These are phyloP conservation scores for Posidonia australis DNA, from an alignment of 106 monocot genomes.

Conservation along the genomic window DNA sequence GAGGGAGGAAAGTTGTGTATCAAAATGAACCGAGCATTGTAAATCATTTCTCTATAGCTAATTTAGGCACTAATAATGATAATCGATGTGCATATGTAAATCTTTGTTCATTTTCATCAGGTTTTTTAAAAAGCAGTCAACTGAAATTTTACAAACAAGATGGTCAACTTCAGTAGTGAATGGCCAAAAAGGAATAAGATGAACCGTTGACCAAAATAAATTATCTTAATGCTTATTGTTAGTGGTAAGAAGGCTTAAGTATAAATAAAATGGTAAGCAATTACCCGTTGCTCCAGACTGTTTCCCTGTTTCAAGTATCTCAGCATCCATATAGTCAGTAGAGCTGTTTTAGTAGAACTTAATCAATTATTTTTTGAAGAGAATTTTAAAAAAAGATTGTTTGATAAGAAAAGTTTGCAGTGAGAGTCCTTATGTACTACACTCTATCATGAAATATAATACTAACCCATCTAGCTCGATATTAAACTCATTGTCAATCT, in stretches of 20 bases:
- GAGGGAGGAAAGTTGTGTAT: not conserved
- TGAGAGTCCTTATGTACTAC: not conserved
- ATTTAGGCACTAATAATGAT: no score
- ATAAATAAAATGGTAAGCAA: not conserved
- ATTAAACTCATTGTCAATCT: not conserved
- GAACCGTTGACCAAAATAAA: no score
- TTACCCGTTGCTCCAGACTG: conserved; percentile 1
- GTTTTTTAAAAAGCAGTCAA: no score
- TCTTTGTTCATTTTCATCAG: not conserved
- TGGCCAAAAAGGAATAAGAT: no score
- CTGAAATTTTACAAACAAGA: no score
- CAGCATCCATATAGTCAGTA: not conserved
- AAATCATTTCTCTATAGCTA: not conserved
- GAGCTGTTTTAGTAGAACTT: not conserved
- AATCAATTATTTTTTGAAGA: not conserved
- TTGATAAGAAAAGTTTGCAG: no score
- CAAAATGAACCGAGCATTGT: not conserved
- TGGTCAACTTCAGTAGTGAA: no score
- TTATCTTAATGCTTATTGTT: no score
- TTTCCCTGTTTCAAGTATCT: not conserved
- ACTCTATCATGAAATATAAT: not conserved
- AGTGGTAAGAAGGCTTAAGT: not conserved
- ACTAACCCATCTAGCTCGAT: not conserved
- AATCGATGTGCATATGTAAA: no score
- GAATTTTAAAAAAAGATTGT: no score